Evolutionary conservation across 441 rosid species (phyloP), one percentile per base, ranked within the genome.

Genomic region (Rhodomyrtus psidioides): DNA sequence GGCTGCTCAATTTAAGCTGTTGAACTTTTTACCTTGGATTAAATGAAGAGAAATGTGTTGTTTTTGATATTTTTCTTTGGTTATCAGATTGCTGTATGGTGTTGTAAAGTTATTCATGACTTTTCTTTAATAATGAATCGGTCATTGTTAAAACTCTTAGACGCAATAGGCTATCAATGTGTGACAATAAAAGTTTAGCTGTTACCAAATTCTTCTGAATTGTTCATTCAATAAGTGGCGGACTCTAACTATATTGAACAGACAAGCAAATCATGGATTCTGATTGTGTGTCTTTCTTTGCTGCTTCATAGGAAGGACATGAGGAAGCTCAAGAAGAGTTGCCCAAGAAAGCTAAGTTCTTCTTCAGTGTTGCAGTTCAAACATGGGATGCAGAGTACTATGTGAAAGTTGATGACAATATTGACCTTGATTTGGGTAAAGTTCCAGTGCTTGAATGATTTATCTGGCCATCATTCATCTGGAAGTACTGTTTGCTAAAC

Each of bases 341-440:
- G 89, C 95, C 99, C 14, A 95, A 94, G 90, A 97, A 97, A 93
- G 95, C 90, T 82, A 97, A 96, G 89, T 92, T 89, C 89, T 95
- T 96, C 94, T 96, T 92, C 91, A 94, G 96, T 87, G 89, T 95
- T 51, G 99, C 97, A 9, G 98, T 94, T 87, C 98, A 95, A 88
- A 93, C 87, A 51, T 97, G 99, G 99, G 96, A 97, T 91, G 99
- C 99, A 83, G 98, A 97, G 55, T 95, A 94, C 92, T 97, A 95
- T 76, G 90, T 96, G 70, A 96, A 97, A 93, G 97, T 95, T 86
- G 97, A 96, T 88, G 99, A 97, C 88, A 92, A 88, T 84, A 91
- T 95, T 86, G 88, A 92, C 90, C 92, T 97, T 88, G 98, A 96
- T 91, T 94, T 97, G 62, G 99, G 99, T 96, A 93, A 84, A 56